A percentile compares a stretch with the other conserved stretches of the same genome.
phyloP scores from a whole-genome alignment of 2,329 filamentous ascomycete species.

The Xylariaceae sp. region DNA sequence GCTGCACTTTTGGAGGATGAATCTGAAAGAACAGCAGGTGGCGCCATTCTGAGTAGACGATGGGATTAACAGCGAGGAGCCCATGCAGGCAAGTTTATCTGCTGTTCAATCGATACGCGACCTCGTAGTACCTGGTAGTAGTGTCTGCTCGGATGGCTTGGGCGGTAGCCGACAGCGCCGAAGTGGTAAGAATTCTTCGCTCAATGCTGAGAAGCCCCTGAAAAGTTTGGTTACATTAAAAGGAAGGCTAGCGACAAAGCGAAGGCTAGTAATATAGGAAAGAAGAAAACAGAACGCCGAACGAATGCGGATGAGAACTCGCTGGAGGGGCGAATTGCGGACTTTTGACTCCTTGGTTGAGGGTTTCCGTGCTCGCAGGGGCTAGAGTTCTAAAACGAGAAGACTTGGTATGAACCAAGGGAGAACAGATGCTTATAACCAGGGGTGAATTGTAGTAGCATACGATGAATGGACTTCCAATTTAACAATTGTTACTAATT shows the following conservation, averaged over 20 bases:
- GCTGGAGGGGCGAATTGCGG: constrained; percentile 13
- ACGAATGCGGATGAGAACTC: background rate
- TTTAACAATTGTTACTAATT: background rate
- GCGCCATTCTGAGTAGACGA: constrained; percentile 30
- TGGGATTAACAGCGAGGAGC: background rate
- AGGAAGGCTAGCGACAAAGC: background rate
- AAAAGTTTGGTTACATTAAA: background rate
- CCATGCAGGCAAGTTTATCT: constrained; percentile 4
- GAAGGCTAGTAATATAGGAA: background rate
- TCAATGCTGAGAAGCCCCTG: background rate
- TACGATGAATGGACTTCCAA: background rate
- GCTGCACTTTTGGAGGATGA: constrained; percentile 26
- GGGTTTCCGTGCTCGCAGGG: constrained; percentile 7
- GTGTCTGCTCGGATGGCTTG: background rate
- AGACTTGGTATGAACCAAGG: background rate
- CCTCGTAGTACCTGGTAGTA: background rate
- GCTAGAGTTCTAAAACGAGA: background rate
- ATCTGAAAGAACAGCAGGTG: constrained; percentile 27
- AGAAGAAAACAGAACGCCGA: background rate
- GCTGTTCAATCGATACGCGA: background rate
- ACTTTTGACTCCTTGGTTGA: constrained; percentile 8
- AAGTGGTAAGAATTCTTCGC: background rate
- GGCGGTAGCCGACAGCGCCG: background rate
- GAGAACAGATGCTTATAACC: background rate
- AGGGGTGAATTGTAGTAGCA: background rate